A percentile compares a stretch with the other conserved stretches of the same genome.
Conservation (phyloP, 768 basidiomycete species). For the Leccinellum albellum region DNA sequence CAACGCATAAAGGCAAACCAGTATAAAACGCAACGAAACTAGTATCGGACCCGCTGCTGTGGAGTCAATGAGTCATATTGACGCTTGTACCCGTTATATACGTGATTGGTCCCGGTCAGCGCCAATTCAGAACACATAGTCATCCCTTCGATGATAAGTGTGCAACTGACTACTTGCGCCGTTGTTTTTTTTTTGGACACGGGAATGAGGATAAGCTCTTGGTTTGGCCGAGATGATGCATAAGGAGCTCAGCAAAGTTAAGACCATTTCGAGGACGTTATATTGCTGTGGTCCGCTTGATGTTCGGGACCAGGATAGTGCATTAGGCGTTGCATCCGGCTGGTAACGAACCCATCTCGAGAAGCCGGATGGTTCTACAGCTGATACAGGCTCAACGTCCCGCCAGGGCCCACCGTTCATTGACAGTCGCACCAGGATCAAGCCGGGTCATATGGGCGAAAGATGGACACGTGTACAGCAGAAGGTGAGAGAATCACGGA, state of each 20-base stretch:
- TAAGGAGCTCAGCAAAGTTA: neutral
- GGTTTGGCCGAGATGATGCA: neutral
- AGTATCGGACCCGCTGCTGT: neutral
- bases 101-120: neutral
- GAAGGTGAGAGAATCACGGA: conserved; percentile 1
- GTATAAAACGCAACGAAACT: neutral
- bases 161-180: neutral
- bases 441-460: neutral
- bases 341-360: neutral
- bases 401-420: neutral
- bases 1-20: neutral
- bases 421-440: conserved; percentile 1
- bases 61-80: neutral
- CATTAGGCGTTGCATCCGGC: neutral
- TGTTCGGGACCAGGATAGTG: neutral
- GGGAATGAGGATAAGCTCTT: neutral
- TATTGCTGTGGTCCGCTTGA: neutral
- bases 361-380: neutral
- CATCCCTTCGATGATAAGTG: neutral
- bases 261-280: neutral
- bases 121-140: neutral
- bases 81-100: neutral
- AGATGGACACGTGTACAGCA: neutral
- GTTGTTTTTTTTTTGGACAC: neutral
- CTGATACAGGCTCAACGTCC: too few relatives aligned